Percentiles rank a stretch among this genome's conserved stretches.
Evolutionary conservation across 1,139 yeast genomes (phyloP).

Genomic region (Saccharomycopsis crataegensis): DNA sequence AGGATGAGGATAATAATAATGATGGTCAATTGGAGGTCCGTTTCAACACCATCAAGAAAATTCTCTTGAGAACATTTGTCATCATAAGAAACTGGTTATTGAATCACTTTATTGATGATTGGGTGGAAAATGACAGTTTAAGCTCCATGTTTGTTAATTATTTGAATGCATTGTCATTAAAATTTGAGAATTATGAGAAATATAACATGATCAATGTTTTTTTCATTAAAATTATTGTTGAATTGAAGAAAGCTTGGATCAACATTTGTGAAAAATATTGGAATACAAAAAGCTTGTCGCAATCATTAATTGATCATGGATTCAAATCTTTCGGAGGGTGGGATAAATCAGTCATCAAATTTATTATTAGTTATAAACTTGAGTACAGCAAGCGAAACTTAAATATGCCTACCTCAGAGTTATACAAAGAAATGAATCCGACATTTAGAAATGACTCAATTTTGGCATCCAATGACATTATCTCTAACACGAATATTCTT

Average conservation of each 20-base stretch:
- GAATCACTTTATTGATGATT: conserved; percentile 69
- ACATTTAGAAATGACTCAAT: conserved; percentile 5
- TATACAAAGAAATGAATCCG: conserved; percentile 4
- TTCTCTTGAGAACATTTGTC: conserved; percentile 79
- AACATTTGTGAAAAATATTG: conserved; percentile 6
- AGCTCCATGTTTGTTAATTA: conserved; percentile 41
- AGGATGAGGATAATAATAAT: conserved; percentile 14
- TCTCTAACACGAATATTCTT: neutral
- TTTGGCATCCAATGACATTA: neutral
- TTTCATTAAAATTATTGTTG: conserved; percentile 5
- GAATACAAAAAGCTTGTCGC: neutral
- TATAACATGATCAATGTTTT: conserved; percentile 4
- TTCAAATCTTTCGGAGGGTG: neutral
- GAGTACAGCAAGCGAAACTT: neutral
- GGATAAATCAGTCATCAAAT: neutral
- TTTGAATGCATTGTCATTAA: conserved; percentile 6
- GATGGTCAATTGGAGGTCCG: conserved; percentile 27
- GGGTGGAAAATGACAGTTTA: conserved; percentile 39
- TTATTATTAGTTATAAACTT: neutral
- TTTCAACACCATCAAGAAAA: conserved; percentile 54
- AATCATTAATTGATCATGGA: neutral
- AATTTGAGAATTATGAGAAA: neutral
- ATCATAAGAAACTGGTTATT: conserved; percentile 83
- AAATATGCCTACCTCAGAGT: neutral
- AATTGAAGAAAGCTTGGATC: conserved; percentile 13